Conservation (phyloP, 345 rosid genomes). For the Leavenworthia alabamica region DNA sequence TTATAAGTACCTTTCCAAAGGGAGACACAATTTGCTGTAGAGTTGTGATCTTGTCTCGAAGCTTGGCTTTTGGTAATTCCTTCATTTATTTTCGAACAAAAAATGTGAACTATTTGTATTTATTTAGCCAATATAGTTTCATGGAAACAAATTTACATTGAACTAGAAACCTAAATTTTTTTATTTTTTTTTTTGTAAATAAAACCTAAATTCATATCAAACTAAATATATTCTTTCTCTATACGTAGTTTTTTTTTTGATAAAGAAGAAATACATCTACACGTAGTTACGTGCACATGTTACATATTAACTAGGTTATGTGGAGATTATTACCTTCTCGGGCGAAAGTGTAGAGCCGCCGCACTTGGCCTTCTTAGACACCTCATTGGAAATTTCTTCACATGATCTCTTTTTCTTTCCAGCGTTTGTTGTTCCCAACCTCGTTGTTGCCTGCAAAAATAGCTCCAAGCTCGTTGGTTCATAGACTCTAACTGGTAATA, state of each 20-base stretch:
- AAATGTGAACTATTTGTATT: neutral
- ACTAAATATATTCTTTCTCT: neutral
- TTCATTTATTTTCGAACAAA: neutral
- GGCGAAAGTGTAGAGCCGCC: slow-evolving; percentile 51
- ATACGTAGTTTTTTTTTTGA: neutral
- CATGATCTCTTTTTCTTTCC: slow-evolving; percentile 57
- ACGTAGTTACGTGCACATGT: neutral
- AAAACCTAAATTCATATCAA: neutral
- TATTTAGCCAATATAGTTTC: neutral
- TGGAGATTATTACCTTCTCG: slow-evolving; percentile 47
- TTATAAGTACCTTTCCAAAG: slow-evolving; percentile 69
- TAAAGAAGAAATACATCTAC: neutral
- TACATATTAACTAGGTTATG: neutral
- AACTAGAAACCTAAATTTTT: neutral
- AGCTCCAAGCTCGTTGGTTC: neutral
- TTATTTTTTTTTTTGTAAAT: too few species aligned
- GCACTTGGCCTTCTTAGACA: slow-evolving; percentile 47
- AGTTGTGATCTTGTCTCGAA: slow-evolving; percentile 75
- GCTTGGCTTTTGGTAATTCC: slow-evolving; percentile 80
- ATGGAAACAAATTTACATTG: neutral
- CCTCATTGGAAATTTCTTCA: slow-evolving; percentile 45
- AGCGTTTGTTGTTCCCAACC: slow-evolving; percentile 41
- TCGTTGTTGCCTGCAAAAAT: slow-evolving; percentile 35
- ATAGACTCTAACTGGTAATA: neutral
- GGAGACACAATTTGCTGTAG: slow-evolving; percentile 97